These are phyloP conservation scores for Sporothrix curviconia DNA, from an alignment of 2,329 filamentous ascomycete genomes.

Conservation along the genomic window DNA sequence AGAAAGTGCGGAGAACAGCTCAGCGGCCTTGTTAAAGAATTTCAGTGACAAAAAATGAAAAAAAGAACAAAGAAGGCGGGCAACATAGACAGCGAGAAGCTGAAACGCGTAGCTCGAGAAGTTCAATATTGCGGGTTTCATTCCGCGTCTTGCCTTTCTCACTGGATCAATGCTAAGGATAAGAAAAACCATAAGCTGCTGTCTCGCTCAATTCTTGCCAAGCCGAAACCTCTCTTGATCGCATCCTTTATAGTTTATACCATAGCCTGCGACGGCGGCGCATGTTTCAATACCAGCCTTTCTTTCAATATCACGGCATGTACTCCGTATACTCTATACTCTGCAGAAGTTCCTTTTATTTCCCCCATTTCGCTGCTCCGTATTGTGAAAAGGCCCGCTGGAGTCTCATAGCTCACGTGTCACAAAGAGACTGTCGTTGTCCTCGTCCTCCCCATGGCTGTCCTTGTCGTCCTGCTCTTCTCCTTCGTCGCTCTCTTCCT, in stretches of 20 bases:
- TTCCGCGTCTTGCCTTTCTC: slow-evolving; percentile 3
- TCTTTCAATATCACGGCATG: not conserved
- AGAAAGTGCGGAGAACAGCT: too few species aligned
- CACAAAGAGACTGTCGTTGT: slow-evolving; percentile 7
- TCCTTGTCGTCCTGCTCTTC: not conserved
- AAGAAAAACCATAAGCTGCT: not conserved
- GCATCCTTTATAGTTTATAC: too few species aligned
- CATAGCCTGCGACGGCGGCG: not conserved
- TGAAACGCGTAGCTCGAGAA: slow-evolving; percentile 4
- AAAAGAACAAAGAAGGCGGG: not conserved
- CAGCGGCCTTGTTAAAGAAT: too few species aligned
- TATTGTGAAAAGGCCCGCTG: too few species aligned
- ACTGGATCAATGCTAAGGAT: not conserved
- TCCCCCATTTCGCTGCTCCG: too few species aligned
- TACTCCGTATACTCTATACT: too few species aligned
- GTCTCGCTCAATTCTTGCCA: not conserved
- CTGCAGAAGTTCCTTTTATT: too few species aligned
- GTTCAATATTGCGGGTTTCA: not conserved
- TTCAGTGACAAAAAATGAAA: not conserved
- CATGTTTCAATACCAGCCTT: not conserved
- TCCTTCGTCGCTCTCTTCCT: slow-evolving; percentile 33
- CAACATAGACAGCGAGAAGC: not conserved
- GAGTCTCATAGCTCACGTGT: too few species aligned
- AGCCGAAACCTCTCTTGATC: not conserved
- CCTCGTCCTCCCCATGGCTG: not conserved